Evolutionary conservation across 1,284 basidiomycete species (phyloP), one percentile per base, ranked within the genome.

Genomic region (Naganishia liquefaciens): DNA sequence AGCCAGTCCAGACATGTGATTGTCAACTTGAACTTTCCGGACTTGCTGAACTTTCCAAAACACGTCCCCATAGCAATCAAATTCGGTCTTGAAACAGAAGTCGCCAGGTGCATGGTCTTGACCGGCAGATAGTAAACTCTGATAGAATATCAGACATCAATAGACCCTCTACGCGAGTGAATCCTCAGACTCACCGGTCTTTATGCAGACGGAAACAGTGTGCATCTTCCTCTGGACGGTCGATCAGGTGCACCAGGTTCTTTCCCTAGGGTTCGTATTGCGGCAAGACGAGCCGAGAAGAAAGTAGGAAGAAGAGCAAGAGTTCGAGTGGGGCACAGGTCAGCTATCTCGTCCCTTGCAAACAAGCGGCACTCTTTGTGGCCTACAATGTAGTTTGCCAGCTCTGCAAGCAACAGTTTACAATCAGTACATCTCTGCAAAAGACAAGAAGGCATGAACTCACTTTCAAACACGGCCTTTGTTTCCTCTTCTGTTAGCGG

Each of bases 41-140:
- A 88, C 83, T 98, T 99, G 75, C 87, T 90, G 80, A 99, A 99
- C 78, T 98, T 98, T 72, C 96, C 96, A 69, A 99, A 90, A 80
- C 95, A 99, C 69, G 93, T 96, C 28, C 96, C 96, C 21, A 99
- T 83, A 63, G 89, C 91, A 77, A 98, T 84, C 69, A 99, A 87
- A 76, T 94, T 96, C 21, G 90, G 90, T 47, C 94, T 86, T 23
- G 93, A 91, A 55, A 99, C 86, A 1, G 92, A 96, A 65, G 93
- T 92, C 46, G 89, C 90, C 39, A 96, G 84, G 66, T 91, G 89
- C 87, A 99, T 95, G 19, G 91, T 90, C 0, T 89, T 86, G 72
- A 96, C 90, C 6, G 93, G 93, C 66, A 93, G 90, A 82, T 96
- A 97, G 82, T 88, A 96, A 11, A 97, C 93, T 66, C 79, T 80